These are phyloP conservation scores for Mycosphaerella sp. DNA, from an alignment of 2,329 filamentous ascomycete species.

Conservation along the genomic window DNA sequence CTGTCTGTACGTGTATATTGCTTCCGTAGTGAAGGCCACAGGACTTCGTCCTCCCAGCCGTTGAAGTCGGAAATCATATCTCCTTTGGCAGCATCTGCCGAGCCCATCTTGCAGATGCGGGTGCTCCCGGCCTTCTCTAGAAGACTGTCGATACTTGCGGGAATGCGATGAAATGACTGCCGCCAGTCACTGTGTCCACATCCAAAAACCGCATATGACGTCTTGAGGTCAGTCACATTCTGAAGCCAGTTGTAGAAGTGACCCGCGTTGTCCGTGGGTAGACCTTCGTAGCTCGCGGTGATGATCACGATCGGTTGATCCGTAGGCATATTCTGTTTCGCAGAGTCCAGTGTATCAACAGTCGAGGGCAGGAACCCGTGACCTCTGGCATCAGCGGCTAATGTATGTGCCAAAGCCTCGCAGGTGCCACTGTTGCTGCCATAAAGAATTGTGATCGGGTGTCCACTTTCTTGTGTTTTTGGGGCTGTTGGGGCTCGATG, in stretches of 20 bases:
- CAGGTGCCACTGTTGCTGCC: slow-evolving; percentile 72
- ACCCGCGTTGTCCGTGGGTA: slow-evolving; percentile 65
- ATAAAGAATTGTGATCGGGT: slow-evolving; percentile 61
- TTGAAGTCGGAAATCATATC: slow-evolving; percentile 66
- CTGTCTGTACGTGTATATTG: slow-evolving; percentile 28
- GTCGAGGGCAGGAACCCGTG: slow-evolving; percentile 54
- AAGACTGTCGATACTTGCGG: slow-evolving; percentile 54
- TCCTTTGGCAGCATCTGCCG: slow-evolving; percentile 55
- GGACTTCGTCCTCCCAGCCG: slow-evolving; percentile 56
- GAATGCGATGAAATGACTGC: slow-evolving; percentile 51
- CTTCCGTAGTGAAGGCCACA: slow-evolving; percentile 49
- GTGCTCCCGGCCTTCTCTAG: slow-evolving; percentile 48
- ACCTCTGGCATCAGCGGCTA: slow-evolving; percentile 53
- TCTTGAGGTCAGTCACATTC: slow-evolving; percentile 45
- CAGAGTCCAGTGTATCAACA: slow-evolving; percentile 56
- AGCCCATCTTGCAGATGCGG: slow-evolving; percentile 47
- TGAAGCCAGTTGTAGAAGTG: slow-evolving; percentile 64
- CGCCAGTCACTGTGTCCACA: slow-evolving; percentile 56
- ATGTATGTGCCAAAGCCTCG: slow-evolving; percentile 58
- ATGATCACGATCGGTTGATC: slow-evolving; percentile 60
- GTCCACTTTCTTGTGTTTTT: slow-evolving; percentile 22
- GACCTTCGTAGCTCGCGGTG: slow-evolving; percentile 66
- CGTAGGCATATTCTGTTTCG: slow-evolving; percentile 54
- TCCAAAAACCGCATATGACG: slow-evolving; percentile 64
- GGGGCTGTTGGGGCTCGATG: slow-evolving; percentile 3